Evolutionary conservation across 768 basidiomycete species (phyloP).

Genomic region (Fistulinella prunicolor): DNA sequence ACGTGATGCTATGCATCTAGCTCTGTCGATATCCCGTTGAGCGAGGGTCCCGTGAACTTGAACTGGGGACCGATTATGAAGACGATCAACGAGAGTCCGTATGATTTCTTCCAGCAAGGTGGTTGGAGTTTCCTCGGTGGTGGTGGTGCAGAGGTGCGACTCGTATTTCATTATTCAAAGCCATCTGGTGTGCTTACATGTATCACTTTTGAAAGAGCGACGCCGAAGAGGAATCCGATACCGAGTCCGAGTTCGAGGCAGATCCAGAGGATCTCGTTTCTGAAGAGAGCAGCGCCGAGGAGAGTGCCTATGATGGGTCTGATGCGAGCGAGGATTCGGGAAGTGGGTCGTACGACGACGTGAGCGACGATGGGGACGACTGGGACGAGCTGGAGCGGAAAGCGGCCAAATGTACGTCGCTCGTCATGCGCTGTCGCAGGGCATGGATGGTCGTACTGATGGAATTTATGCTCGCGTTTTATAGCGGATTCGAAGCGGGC

Average conservation of each 20-base stretch:
- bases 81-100: slow-evolving; percentile 93
- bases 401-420: slow-evolving; percentile 72
- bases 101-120: slow-evolving; percentile 94
- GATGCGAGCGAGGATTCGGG: slow-evolving; percentile 57
- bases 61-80: slow-evolving; percentile 99
- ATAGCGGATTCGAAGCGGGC: slow-evolving; percentile 51
- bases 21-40: slow-evolving; percentile 94
- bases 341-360: slow-evolving; percentile 60
- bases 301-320: slow-evolving; percentile 52
- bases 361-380: slow-evolving; percentile 80
- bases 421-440: background rate
- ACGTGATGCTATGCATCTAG: slow-evolving; percentile 38
- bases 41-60: slow-evolving; percentile 94
- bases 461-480: background rate
- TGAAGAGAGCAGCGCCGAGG: slow-evolving; percentile 47
- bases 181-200: slow-evolving; percentile 35
- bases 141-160: slow-evolving; percentile 62
- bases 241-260: slow-evolving; percentile 65
- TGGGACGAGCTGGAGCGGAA: slow-evolving; percentile 96
- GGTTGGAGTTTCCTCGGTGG: slow-evolving; percentile 93
- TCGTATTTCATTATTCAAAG: slow-evolving; percentile 9
- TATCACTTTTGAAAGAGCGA: slow-evolving; percentile 47
- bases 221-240: slow-evolving; percentile 59
- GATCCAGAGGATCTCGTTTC: slow-evolving; percentile 43
- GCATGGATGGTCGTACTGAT: background rate